phyloP scores from a whole-genome alignment of 1,139 yeast species.

The Sugiyamaella castrensis region DNA sequence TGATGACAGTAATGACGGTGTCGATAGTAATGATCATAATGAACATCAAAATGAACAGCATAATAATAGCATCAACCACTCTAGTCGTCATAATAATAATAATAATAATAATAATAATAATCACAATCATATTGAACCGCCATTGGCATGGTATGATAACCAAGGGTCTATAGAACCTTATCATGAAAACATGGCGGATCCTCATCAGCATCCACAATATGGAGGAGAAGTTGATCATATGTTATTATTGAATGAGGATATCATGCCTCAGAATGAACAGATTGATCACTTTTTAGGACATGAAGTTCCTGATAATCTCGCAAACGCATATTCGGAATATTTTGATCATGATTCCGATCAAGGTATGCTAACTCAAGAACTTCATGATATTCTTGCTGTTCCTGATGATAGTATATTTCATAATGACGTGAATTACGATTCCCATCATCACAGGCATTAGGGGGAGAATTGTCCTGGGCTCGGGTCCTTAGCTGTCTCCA shows the following conservation, averaged over 20 bases:
- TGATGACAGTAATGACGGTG: not conserved
- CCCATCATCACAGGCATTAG: not conserved
- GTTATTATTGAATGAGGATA: slow-evolving; percentile 29
- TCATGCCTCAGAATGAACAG: slow-evolving; percentile 31
- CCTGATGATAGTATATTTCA: slow-evolving; percentile 6
- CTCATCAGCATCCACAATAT: slow-evolving; percentile 12
- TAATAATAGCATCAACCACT: not conserved
- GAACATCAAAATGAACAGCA: not conserved
- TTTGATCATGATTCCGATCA: slow-evolving; percentile 16
- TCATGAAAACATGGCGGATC: slow-evolving; percentile 9
- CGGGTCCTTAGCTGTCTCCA: too few relatives aligned
- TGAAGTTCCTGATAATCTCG: slow-evolving; percentile 22
- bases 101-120: not conserved
- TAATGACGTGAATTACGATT: not conserved
- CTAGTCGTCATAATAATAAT: not conserved
- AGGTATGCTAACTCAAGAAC: slow-evolving; percentile 13
- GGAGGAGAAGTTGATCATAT: slow-evolving; percentile 20
- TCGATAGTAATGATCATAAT: not conserved
- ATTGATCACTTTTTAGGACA: slow-evolving; percentile 22
- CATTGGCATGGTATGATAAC: slow-evolving; percentile 11
- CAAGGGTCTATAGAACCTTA: slow-evolving; percentile 15
- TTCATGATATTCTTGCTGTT: slow-evolving; percentile 16
- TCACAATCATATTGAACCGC: slow-evolving; percentile 1
- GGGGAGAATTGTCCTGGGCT: too few relatives aligned
- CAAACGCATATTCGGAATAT: slow-evolving; percentile 25